Percentiles rank a stretch among this genome's conserved stretches.
These are phyloP conservation scores for Linnemannia hyalina DNA, from an alignment of 192 early-diverging fungal genomes.

Conservation along the genomic window DNA sequence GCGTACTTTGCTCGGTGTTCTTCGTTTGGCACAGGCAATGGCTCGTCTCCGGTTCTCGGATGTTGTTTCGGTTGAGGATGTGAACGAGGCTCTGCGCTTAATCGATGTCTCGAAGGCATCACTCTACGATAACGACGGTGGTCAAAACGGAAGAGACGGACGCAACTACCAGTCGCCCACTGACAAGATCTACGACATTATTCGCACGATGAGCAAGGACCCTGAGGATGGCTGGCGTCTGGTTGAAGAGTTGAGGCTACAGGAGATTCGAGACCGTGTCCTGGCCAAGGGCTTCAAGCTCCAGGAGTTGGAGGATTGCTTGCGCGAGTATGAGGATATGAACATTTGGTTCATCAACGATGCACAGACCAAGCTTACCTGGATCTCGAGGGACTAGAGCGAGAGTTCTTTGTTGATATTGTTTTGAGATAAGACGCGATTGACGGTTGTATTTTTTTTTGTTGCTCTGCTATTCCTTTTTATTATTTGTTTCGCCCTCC, in stretches of 20 bases:
- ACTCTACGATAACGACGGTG: conserved; percentile 70
- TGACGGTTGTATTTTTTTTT: background rate
- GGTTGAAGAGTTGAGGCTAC: conserved; percentile 71
- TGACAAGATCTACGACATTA: conserved; percentile 81
- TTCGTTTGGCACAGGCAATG: conserved; percentile 86
- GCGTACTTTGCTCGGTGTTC: conserved; percentile 88
- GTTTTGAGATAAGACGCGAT: background rate
- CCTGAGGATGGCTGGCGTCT: conserved; percentile 65
- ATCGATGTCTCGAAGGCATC: conserved; percentile 94
- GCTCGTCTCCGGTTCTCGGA: conserved; percentile 83
- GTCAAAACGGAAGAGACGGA: conserved; percentile 51
- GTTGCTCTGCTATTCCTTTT: background rate
- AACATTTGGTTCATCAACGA: conserved; percentile 78
- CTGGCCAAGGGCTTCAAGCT: conserved; percentile 84
- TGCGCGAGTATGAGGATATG: conserved; percentile 81
- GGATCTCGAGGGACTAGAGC: conserved; percentile 41
- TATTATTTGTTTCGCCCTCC: background rate
- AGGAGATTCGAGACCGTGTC: conserved; percentile 76
- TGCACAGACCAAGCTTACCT: conserved; percentile 65
- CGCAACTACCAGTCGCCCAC: conserved; percentile 64
- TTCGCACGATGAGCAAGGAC: conserved; percentile 78
- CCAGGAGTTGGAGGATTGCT: conserved; percentile 79
- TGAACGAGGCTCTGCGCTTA: conserved; percentile 90
- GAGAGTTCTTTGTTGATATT: background rate
- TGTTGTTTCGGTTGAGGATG: conserved; percentile 77